Percentiles rank a stretch among this genome's conserved stretches.
Evolutionary conservation across 257 asterid genomes (phyloP).

Genomic region (Primulina huaijiensis): DNA sequence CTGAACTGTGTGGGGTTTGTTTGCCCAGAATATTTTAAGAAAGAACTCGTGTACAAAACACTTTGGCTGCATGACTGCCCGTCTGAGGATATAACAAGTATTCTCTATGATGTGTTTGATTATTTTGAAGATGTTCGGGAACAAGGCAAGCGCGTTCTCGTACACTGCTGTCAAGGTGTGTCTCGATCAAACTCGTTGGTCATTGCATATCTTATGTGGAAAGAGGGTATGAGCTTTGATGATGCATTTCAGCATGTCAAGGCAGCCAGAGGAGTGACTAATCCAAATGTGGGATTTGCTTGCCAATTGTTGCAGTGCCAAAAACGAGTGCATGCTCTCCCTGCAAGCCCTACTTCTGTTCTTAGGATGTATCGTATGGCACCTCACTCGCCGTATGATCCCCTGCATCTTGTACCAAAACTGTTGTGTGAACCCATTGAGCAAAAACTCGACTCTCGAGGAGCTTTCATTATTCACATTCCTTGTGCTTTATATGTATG

Average conservation of each 20-base stretch:
- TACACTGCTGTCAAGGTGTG: conserved; percentile 91
- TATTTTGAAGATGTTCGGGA: conserved; percentile 89
- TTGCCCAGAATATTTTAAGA: conserved; percentile 79
- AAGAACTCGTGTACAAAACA: conserved; percentile 78
- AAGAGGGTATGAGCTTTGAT: conserved; percentile 66
- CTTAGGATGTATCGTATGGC: conserved; percentile 79
- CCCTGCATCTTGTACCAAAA: conserved; percentile 67
- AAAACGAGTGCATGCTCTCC: conserved; percentile 84
- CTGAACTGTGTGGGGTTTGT: conserved; percentile 85
- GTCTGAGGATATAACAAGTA: conserved; percentile 86
- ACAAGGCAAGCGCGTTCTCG: conserved; percentile 81
- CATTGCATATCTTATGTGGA: conserved; percentile 98
- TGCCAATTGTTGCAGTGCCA: conserved; percentile 68
- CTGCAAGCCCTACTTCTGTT: conserved; percentile 77
- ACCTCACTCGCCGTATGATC: conserved; percentile 91
- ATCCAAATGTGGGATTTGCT: conserved; percentile 91
- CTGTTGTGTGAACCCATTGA: conserved; percentile 43
- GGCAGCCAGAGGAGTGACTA: conserved; percentile 81
- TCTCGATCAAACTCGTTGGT: conserved; percentile 93
- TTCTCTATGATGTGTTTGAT: conserved; percentile 86
- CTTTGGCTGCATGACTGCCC: conserved; percentile 95
- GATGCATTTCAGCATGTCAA: conserved; percentile 85
- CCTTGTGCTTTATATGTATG: conserved; percentile 76
- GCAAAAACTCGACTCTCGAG: conserved; percentile 75
- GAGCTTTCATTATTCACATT: conserved; percentile 77